Base-by-base conservation (phyloP, 495 filamentous ascomycete genomes). In the Friedmanniomyces simplex region DNA sequence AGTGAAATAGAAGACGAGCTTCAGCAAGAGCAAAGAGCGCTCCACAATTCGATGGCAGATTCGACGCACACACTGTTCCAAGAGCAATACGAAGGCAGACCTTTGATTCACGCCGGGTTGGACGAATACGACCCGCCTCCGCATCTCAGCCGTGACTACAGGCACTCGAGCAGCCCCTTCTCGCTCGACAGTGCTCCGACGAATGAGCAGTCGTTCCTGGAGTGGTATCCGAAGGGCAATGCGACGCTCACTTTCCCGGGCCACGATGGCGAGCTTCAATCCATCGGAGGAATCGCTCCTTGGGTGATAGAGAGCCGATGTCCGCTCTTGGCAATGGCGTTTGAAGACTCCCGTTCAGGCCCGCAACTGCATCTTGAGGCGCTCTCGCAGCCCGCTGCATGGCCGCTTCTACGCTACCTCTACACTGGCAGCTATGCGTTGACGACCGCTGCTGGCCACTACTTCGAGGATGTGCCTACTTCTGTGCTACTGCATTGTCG, bases 341-440 rank as follows among this genome's bases (percentile, higher is more conserved):
- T 71, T 50, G 69, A 70, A 52, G 41, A 61, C 30, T 64, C 52
- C 24, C 62, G 67, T 25, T 60, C 66, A 20, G 65, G 55, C n/a
- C 52, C 43, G 5, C 62, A 66, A 11, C 25, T 61, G 5, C 34
- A 57, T 45, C 49, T 64, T 18, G 63, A 63, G 16, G 55, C 59
- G 25, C 30, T 64, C 18, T 57, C 52, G 1, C 18, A 24, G 10
- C 11, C 16, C 1, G 51, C 61, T 13, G 52, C 53, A 2, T 25
- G 22, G 2, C 63, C 58, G 18, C 67, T 72, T 53, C 54, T 72
- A 30, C 62, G 63, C 34, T 71, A 60, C 47, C 52, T 70, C n/a
- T 71, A 69, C 54, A 56, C 54, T 12, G 63, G 64, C 24, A 47
- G 51, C 55, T 71, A 72, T 42, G 52, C 57, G 3, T 14, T 58